phyloP scores from a whole-genome alignment of 306 rosid genomes.

The Cucurbita argyrosperma region DNA sequence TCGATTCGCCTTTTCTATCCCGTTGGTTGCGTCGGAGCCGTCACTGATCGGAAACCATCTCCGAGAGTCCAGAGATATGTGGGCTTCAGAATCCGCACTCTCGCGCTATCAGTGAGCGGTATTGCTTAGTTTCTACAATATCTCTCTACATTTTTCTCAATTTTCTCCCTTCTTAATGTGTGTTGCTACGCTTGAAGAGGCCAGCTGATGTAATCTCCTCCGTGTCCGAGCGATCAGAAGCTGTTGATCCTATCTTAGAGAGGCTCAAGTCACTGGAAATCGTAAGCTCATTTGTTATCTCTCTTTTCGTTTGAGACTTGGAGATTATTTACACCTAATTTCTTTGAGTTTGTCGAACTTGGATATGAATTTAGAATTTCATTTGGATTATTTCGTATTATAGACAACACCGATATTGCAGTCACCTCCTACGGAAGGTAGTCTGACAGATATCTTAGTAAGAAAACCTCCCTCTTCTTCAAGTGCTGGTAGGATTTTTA shows the following conservation, averaged over 20 bases:
- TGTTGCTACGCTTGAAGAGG: constrained; percentile 18
- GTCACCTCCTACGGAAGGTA: constrained; percentile 57
- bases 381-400: constrained; percentile 1
- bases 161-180: not conserved
- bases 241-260: constrained; percentile 55
- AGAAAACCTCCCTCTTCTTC: constrained; percentile 65
- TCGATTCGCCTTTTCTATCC: not conserved
- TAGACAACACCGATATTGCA: constrained; percentile 77
- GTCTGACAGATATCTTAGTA: constrained; percentile 79
- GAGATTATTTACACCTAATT: constrained; percentile 4
- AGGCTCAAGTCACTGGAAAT: constrained; percentile 58
- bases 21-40: not conserved
- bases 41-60: not conserved
- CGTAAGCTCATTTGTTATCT: constrained; percentile 19
- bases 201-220: constrained; percentile 68
- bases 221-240: constrained; percentile 45
- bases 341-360: not conserved
- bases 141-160: not conserved
- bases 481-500: constrained; percentile 29
- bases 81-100: constrained; percentile 72
- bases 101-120: constrained; percentile 34
- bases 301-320: not conserved
- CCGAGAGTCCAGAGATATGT: constrained; percentile 28
- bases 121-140: not conserved
- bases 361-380: constrained; percentile 4